Evolutionary conservation across 1,284 basidiomycete genomes (phyloP), one percentile per base, ranked within the genome.

Genomic region (Apiotrichum laibachii): DNA sequence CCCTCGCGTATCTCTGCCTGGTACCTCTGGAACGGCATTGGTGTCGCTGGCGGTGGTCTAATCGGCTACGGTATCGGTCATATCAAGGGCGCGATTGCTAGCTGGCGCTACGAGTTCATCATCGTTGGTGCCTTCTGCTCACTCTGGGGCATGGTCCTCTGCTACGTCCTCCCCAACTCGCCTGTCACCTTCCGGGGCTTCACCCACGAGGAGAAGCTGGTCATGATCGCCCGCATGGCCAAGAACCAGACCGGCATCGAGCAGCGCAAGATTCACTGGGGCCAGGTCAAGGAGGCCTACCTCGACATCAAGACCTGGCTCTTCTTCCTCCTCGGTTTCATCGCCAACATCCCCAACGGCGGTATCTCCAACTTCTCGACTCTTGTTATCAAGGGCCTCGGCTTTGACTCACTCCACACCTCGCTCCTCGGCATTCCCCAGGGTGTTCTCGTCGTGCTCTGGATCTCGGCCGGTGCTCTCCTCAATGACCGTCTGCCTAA

Each of bases 241-340:
- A 66, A 67, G 42, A 76, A 77, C 60, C 76, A 77, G 67, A 78
- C 77, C 0, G 80, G 80, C 56, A 70, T 80, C 26, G 77, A 80
- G 65, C 72, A 78, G 55, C 61, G 72, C 22, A 62, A 59, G 40
- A 79, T 81, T 70, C 77, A 78, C 57, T 70, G 68, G 71, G 60
- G 72, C 35, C 81, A 82, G 62, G 59, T 80, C 49, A 65, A 47
- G 9, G 81, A 81, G 59, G 75, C 78, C 6, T 50, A 47, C 46
- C 40, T 52, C 31, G 47, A 55, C 57, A 67, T 66, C 59, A 72
- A 71, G 55, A 69, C 71, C 43, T 74, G 64, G 59, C 60, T 75
- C 58, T 77, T 73, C 63, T 69, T 68, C 61, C 58, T 70, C 45
- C 63, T 78, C 5, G 76, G 75, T 0, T 66, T 78, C 48, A 59